phyloP scores from a whole-genome alignment of 192 early-diverging fungal species.

The Coemansia sp. region DNA sequence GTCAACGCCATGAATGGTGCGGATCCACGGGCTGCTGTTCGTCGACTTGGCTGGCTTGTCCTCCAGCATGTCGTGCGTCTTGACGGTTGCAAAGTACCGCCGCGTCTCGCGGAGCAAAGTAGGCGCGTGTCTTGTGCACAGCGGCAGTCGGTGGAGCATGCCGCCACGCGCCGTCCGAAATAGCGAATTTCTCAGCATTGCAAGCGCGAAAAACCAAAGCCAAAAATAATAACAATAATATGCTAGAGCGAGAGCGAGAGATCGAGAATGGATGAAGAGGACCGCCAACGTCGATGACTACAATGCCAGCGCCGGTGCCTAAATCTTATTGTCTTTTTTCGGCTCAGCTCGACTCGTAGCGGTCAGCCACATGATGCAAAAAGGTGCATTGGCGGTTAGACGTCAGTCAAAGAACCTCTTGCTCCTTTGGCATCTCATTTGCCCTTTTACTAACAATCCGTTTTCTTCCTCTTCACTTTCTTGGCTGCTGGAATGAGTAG shows the following conservation, averaged over 20 bases:
- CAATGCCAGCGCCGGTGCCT: background rate
- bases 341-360: background rate
- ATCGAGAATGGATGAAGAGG: conserved; percentile 1
- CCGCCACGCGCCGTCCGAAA: conserved; percentile 1
- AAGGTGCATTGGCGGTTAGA: too few species aligned
- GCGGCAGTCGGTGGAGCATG: background rate
- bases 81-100: background rate
- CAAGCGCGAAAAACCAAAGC: background rate
- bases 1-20: background rate
- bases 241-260: background rate
- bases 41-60: background rate
- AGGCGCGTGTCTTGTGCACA: background rate
- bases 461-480: background rate
- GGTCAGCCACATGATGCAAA: background rate
- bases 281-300: background rate
- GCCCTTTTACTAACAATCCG: too few species aligned
- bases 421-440: too few species aligned
- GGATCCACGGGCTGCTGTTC: conserved; percentile 6
- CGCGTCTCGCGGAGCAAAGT: background rate
- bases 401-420: too few species aligned
- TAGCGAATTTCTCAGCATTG: conserved; percentile 27
- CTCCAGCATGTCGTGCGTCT: background rate
- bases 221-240: background rate
- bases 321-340: background rate
- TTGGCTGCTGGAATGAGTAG: background rate